phyloP scores from a whole-genome alignment of 257 asterid species.

The Avicennia marina region DNA sequence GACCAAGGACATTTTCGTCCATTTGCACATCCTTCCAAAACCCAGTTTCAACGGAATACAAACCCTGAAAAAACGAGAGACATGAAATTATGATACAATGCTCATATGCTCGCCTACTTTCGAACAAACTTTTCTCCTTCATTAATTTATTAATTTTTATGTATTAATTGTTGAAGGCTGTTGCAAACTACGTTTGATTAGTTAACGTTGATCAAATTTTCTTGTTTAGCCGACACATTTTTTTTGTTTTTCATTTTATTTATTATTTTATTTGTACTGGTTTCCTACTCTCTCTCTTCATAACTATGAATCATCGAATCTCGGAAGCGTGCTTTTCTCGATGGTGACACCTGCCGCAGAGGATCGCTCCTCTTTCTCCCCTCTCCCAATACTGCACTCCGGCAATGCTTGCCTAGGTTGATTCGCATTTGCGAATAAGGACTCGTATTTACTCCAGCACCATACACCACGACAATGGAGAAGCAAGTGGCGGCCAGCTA shows the following conservation, averaged over 20 bases:
- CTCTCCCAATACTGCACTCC: slow-evolving; percentile 5
- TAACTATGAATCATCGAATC: neutral
- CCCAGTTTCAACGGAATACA: too few species aligned
- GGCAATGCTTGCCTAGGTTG: slow-evolving; percentile 26
- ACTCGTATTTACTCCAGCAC: neutral
- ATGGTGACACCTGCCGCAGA: slow-evolving; percentile 30
- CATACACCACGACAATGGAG: slow-evolving; percentile 35
- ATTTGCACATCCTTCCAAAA: neutral
- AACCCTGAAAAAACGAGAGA: too few species aligned
- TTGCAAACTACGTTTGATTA: too few species aligned
- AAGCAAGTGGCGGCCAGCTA: slow-evolving; percentile 21
- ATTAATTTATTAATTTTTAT: too few species aligned
- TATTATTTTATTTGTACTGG: neutral
- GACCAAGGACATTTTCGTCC: neutral
- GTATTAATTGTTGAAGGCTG: too few species aligned
- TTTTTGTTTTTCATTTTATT: too few species aligned
- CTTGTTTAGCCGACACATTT: neutral
- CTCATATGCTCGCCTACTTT: too few species aligned
- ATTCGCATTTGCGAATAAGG: neutral
- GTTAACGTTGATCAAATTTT: too few species aligned
- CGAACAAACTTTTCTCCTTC: too few species aligned
- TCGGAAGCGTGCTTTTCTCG: neutral
- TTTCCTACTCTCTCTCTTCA: neutral
- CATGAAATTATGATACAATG: too few species aligned
- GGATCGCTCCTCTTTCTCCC: slow-evolving; percentile 23